Evolutionary conservation across 331 rosid species (phyloP).

Genomic region (Saraca asoca): DNA sequence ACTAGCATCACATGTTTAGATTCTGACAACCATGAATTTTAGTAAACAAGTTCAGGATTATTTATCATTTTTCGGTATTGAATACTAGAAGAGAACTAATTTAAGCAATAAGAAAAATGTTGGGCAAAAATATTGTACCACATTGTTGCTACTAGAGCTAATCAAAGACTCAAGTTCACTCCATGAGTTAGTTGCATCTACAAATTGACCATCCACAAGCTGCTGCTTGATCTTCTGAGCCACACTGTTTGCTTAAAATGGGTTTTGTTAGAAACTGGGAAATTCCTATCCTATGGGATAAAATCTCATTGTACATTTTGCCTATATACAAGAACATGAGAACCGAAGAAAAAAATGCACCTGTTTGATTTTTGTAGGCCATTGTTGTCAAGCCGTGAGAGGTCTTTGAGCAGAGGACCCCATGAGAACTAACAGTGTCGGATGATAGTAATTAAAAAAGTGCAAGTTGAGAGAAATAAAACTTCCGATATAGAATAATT

Average conservation of each 20-base stretch:
- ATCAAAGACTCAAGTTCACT: conserved; percentile 44
- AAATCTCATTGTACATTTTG: too few species aligned
- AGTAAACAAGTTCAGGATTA: too few species aligned
- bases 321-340: too few species aligned
- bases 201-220: conserved; percentile 40
- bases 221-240: conserved; percentile 48
- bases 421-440: conserved; percentile 42
- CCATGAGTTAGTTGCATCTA: conserved; percentile 51
- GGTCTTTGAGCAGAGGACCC: conserved; percentile 66
- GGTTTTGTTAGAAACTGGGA: conserved; percentile 9
- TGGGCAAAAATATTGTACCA: conserved; percentile 32
- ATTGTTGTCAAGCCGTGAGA: conserved; percentile 51
- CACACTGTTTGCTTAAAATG: conserved; percentile 32
- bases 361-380: conserved; percentile 51
- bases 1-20: too few species aligned
- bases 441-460: neutral
- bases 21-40: too few species aligned
- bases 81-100: neutral
- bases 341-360: neutral
- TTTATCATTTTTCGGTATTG: too few species aligned
- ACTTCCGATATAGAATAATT: neutral
- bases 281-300: neutral
- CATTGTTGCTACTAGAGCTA: conserved; percentile 35
- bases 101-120: too few species aligned
- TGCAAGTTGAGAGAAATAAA: neutral